Conservation (phyloP, 768 basidiomycete genomes). For the Asterophora lycoperdoides region DNA sequence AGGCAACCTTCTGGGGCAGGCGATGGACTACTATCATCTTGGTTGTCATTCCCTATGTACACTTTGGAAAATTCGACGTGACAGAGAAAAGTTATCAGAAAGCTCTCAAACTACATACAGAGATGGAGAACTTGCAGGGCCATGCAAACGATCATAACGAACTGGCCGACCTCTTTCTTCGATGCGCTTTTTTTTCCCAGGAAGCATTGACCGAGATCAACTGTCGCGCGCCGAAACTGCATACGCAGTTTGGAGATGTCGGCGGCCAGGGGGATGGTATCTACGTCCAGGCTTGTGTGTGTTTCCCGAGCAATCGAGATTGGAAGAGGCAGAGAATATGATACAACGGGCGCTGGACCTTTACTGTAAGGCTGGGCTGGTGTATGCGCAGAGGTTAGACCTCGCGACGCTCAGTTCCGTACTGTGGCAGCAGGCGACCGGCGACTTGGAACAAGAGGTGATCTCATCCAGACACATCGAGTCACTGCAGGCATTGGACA, state of each 20-base stretch:
- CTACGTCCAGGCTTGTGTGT: slow-evolving; percentile 22
- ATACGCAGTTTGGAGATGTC: slow-evolving; percentile 19
- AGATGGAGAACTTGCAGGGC: slow-evolving; percentile 17
- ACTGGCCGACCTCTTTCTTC: slow-evolving; percentile 12
- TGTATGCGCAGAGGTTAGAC: slow-evolving; percentile 16
- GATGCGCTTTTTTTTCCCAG: slow-evolving; percentile 7
- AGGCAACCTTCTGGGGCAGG: slow-evolving; percentile 15
- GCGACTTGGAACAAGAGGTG: not conserved
- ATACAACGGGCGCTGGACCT: slow-evolving; percentile 19
- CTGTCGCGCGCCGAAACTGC: slow-evolving; percentile 15
- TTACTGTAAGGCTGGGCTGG: slow-evolving; percentile 11
- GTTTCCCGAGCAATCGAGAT: slow-evolving; percentile 18
- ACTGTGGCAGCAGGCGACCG: slow-evolving; percentile 15
- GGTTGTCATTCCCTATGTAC: slow-evolving; percentile 15
- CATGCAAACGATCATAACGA: slow-evolving; percentile 19
- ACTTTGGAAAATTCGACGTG: slow-evolving; percentile 1
- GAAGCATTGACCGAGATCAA: slow-evolving; percentile 14
- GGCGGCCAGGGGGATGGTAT: slow-evolving; percentile 25
- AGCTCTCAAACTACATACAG: slow-evolving; percentile 11
- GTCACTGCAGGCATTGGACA: not conserved
- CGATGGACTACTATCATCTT: slow-evolving; percentile 16
- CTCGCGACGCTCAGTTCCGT: slow-evolving; percentile 20
- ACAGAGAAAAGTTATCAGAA: slow-evolving; percentile 13
- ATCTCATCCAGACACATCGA: not conserved
- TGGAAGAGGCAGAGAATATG: slow-evolving; percentile 18